Conservation (phyloP, 305 asterid genomes). For the Ruellia speciosa region DNA sequence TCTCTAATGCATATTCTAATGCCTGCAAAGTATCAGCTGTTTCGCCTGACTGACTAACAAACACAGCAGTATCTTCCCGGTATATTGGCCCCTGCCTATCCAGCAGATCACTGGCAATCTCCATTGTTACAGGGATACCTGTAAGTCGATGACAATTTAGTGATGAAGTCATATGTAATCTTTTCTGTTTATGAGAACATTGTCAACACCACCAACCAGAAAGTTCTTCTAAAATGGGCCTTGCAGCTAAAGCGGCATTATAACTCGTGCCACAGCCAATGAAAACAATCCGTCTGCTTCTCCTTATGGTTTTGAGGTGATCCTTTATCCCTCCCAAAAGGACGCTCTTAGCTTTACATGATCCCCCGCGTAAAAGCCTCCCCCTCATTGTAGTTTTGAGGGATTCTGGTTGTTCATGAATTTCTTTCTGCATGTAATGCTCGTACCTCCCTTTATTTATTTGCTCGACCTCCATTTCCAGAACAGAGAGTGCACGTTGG, state of each 20-base stretch:
- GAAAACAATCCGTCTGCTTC: constrained; percentile 91
- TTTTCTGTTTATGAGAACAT: not conserved
- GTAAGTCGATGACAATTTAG: constrained; percentile 16
- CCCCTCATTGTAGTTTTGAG: constrained; percentile 93
- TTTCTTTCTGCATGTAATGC: constrained; percentile 98
- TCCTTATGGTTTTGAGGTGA: constrained; percentile 80
- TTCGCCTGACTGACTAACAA: constrained; percentile 98
- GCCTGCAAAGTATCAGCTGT: constrained; percentile 95
- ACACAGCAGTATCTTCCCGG: constrained; percentile 89
- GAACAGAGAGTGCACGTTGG: constrained; percentile 83
- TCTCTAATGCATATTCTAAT: constrained; percentile 81
- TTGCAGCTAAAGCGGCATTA: constrained; percentile 91
- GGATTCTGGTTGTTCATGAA: constrained; percentile 95
- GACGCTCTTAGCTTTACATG: constrained; percentile 74
- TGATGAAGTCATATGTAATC: not conserved
- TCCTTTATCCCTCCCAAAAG: constrained; percentile 94
- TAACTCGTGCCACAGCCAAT: constrained; percentile 97
- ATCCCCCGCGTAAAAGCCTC: constrained; percentile 85
- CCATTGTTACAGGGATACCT: constrained; percentile 96
- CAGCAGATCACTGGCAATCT: constrained; percentile 92
- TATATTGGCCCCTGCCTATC: constrained; percentile 95
- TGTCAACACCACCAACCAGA: constrained; percentile 48
- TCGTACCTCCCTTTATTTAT: constrained; percentile 91
- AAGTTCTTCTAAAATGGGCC: constrained; percentile 91
- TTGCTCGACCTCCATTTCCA: constrained; percentile 97